Conservation (phyloP, 345 rosid species). For the Aegle marmelos region DNA sequence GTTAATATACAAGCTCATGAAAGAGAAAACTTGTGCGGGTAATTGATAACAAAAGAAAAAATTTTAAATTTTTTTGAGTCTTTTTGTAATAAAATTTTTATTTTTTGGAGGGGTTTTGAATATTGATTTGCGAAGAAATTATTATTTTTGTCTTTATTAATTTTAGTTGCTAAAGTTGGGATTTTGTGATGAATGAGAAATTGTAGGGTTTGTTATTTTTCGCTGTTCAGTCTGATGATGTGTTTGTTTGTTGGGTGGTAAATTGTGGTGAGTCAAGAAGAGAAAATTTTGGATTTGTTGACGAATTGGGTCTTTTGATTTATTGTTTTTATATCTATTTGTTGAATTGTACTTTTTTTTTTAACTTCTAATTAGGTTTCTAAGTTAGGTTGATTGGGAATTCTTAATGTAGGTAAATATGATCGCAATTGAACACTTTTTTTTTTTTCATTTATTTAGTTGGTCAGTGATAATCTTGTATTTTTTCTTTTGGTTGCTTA, state of each 20-base stretch:
- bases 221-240: not conserved
- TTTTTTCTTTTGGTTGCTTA: not conserved
- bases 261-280: not conserved
- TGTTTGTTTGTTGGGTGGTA: not conserved
- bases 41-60: not conserved
- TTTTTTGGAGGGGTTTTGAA: not conserved
- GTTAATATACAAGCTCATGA: constrained; percentile 89
- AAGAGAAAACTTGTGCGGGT: constrained; percentile 95
- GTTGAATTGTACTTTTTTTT: not conserved
- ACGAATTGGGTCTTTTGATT: not conserved
- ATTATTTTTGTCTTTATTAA: not conserved
- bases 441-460: not conserved
- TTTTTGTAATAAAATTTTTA: not conserved
- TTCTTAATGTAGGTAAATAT: not conserved
- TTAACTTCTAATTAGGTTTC: not conserved
- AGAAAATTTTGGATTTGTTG: not conserved
- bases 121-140: not conserved
- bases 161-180: not conserved
- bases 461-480: not conserved
- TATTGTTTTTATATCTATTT: not conserved
- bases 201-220: not conserved
- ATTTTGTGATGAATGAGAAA: not conserved
- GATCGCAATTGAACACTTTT: not conserved
- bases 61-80: not conserved
- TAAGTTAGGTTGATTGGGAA: not conserved